phyloP scores from a whole-genome alignment of 2,329 filamentous ascomycete species.

The Huntiella moniliformis region DNA sequence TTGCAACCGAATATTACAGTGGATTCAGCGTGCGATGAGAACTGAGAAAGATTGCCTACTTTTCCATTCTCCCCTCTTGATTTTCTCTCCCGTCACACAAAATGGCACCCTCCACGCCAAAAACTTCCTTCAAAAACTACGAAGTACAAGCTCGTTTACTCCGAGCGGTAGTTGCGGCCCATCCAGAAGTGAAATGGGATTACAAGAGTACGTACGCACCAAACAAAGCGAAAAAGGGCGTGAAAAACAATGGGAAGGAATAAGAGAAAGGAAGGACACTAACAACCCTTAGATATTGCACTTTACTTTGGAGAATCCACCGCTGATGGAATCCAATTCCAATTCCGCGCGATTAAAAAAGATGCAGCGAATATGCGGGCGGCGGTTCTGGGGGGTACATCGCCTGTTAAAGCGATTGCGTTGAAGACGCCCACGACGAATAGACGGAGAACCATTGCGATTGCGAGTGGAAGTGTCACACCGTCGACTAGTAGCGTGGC shows the following conservation, averaged over 20 bases:
- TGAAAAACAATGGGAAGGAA: too few species aligned
- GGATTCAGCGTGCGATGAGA: too few species aligned
- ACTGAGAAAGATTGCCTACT: too few species aligned
- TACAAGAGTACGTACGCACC: constrained; percentile 41
- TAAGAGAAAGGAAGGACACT: too few species aligned
- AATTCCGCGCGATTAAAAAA: constrained; percentile 37
- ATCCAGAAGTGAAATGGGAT: constrained; percentile 35
- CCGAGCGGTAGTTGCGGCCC: constrained; percentile 40
- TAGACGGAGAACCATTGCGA: background rate
- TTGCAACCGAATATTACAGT: too few species aligned
- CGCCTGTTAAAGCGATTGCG: constrained; percentile 25
- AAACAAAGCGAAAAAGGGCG: background rate
- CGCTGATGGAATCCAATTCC: constrained; percentile 37
- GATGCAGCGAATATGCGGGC: constrained; percentile 30
- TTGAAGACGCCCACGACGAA: constrained; percentile 13
- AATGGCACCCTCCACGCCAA: constrained; percentile 26
- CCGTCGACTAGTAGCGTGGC: background rate
- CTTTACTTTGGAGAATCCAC: constrained; percentile 42
- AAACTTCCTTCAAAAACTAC: constrained; percentile 40
- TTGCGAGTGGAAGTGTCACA: background rate
- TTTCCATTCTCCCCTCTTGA: too few species aligned
- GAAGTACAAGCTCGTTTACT: constrained; percentile 42
- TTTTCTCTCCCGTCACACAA: background rate
- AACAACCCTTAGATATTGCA: constrained; percentile 29
- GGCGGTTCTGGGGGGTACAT: constrained; percentile 25